Evolutionary conservation across 1,284 basidiomycete genomes (phyloP), one percentile per base, ranked within the genome.

Genomic region (Termitomyces sp.): DNA sequence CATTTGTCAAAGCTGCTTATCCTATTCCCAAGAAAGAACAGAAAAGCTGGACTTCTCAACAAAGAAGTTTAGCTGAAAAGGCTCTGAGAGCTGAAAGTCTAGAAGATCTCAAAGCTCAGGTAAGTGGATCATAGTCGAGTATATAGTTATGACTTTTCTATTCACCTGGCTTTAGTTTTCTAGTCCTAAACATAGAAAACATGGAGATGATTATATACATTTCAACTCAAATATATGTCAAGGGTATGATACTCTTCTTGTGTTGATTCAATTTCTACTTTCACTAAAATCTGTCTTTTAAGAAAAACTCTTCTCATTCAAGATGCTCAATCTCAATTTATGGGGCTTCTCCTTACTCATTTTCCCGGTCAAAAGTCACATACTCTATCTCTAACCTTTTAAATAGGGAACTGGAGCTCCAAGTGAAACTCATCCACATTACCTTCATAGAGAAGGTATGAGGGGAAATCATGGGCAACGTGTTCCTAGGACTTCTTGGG

Each of bases 191-290:
- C 28, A 37, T 28, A 33, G 10, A 34, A 38, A 28, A 14, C 28
- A 41, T 33, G 38, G 47, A 9, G 4, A 34, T 26, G 4, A 34
- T 26, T 49, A 49, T 10, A 18, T 49, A 11, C 30, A 34, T 11
- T 41, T 49, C 28, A 14, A 34, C 11, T 49, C 47, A 41, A 16
- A 41, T 14, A 16, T 37, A 24, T 49, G 47, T 41, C 24, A 49
- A 9, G 38, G 47, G 47, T 49, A 21, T 19, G 10, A 41, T 19
- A 5, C 37, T 18, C 31, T 11, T 40, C 8, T 30, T 30, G 1
- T 30, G 21, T 10, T n/a, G 13, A 19, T 30, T 18, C 3, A 37
- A 3, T 11, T 16, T 1, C 4, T 30, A 28, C n/a, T 16, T 28
- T 39, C 3, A 39, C 28, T 16, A n/a, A 33, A 21, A 21, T 2